Evolutionary conservation across 208 protist species (phyloP).

Genomic region (Leishmania gerbilli): DNA sequence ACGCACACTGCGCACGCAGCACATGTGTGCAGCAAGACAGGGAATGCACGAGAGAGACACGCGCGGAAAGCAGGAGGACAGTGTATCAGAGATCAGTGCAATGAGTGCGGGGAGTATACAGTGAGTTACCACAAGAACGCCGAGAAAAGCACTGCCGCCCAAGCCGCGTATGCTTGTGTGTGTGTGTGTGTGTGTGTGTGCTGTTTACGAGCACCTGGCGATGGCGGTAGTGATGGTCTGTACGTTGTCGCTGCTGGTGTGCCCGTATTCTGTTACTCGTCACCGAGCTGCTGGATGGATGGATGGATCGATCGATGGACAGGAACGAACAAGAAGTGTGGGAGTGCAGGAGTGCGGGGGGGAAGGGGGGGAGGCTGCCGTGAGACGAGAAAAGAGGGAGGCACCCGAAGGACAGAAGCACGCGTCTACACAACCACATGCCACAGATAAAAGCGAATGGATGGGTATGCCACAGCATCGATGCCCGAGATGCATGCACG

Average conservation of each 20-base stretch:
- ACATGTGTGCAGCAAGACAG: background rate
- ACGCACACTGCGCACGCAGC: too few relatives aligned
- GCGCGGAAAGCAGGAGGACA: too few relatives aligned
- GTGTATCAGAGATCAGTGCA: background rate
- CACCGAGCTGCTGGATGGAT: background rate
- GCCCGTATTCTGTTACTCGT: background rate
- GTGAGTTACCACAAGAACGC: background rate
- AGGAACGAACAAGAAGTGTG: conserved; percentile 12
- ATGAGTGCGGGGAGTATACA: background rate
- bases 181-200: background rate
- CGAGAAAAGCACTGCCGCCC: background rate
- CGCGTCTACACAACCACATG: background rate
- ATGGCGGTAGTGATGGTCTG: background rate
- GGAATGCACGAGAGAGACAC: too few relatives aligned
- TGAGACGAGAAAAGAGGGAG: background rate
- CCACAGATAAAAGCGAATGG: background rate
- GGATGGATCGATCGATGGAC: too few relatives aligned
- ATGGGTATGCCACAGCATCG: too few relatives aligned
- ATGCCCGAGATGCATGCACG: background rate
- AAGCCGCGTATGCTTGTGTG: background rate
- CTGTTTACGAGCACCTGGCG: background rate
- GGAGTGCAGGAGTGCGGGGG: too few relatives aligned
- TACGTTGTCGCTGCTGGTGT: background rate
- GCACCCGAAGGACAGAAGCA: background rate
- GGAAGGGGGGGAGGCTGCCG: background rate